Evolutionary conservation across 2,329 filamentous ascomycete genomes (phyloP).

Genomic region (Rhinocladiella similis): DNA sequence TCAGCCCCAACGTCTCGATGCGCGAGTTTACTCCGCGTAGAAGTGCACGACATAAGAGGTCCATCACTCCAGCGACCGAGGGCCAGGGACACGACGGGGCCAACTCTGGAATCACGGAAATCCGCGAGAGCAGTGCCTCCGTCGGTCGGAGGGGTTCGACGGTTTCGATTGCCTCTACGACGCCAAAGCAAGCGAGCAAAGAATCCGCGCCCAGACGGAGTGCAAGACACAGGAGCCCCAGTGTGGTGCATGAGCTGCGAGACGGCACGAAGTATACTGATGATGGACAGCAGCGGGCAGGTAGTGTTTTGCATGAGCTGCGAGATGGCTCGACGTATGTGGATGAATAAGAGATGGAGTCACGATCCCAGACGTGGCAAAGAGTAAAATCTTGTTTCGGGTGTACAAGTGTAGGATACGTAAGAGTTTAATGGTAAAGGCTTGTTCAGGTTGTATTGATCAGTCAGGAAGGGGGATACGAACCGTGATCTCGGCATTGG

Average conservation of each 20-base stretch:
- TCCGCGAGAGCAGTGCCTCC: too few species aligned
- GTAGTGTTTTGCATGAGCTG: constrained; percentile 26
- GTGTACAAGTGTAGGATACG: too few species aligned
- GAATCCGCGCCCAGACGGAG: constrained; percentile 16
- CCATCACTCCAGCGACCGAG: background rate
- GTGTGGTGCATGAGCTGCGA: constrained; percentile 29
- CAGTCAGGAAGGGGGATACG: too few species aligned
- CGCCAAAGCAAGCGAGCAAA: background rate
- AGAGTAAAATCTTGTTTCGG: background rate
- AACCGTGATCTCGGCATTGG: too few species aligned
- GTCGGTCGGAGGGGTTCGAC: constrained; percentile 11
- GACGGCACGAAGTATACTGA: constrained; percentile 31
- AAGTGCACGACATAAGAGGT: background rate
- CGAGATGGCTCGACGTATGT: constrained; percentile 26
- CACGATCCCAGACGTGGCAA: background rate
- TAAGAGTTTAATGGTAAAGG: too few species aligned
- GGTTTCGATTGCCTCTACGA: constrained; percentile 12
- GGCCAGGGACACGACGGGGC: too few species aligned
- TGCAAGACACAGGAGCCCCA: constrained; percentile 14
- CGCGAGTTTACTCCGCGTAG: background rate
- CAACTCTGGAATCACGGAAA: too few species aligned
- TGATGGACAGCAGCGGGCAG: constrained; percentile 12
- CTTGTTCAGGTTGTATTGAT: too few species aligned
- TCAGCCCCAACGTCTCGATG: background rate
- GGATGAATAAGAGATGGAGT: constrained; percentile 13